Conservation (phyloP, 352 stramenopile genomes). For the Globisporangium emineosum region DNA sequence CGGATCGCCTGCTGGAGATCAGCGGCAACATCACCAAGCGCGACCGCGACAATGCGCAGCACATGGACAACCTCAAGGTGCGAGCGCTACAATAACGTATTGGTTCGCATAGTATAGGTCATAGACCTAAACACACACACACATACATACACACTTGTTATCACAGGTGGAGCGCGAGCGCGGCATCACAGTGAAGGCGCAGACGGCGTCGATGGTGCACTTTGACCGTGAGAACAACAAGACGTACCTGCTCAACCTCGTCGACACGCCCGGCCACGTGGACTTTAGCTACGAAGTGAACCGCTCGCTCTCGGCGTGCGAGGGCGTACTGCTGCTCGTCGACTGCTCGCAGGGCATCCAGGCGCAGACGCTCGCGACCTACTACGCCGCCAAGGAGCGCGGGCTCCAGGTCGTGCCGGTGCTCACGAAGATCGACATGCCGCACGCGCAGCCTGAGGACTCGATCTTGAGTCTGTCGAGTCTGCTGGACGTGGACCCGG, state of each 20-base stretch:
- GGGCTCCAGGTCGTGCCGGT: constrained; percentile 95
- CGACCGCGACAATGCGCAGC: constrained; percentile 80
- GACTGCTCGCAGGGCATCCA: constrained; percentile 98
- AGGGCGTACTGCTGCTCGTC: constrained; percentile 97
- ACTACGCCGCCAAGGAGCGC: constrained; percentile 95
- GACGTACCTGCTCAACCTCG: constrained; percentile 96
- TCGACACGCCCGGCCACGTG: constrained; percentile 96
- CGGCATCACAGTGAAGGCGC: constrained; percentile 99
- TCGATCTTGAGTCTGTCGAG: constrained; percentile 75
- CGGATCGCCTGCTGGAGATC: constrained; percentile 88
- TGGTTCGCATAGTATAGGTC: not conserved
- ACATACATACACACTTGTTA: not conserved
- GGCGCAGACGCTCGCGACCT: constrained; percentile 97
- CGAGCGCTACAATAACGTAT: not conserved
- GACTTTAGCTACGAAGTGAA: constrained; percentile 99
- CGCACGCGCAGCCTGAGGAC: constrained; percentile 92
- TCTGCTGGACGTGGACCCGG: constrained; percentile 89
- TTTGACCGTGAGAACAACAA: constrained; percentile 38
- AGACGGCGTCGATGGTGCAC: constrained; percentile 97
- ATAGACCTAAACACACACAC: not conserved
- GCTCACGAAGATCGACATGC: constrained; percentile 98
- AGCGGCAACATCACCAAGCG: constrained; percentile 88
- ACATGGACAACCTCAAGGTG: constrained; percentile 91
- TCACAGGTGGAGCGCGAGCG: constrained; percentile 93
- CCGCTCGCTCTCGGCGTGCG: constrained; percentile 93